Conservation (phyloP, 345 rosid species). For the Aegle marmelos region DNA sequence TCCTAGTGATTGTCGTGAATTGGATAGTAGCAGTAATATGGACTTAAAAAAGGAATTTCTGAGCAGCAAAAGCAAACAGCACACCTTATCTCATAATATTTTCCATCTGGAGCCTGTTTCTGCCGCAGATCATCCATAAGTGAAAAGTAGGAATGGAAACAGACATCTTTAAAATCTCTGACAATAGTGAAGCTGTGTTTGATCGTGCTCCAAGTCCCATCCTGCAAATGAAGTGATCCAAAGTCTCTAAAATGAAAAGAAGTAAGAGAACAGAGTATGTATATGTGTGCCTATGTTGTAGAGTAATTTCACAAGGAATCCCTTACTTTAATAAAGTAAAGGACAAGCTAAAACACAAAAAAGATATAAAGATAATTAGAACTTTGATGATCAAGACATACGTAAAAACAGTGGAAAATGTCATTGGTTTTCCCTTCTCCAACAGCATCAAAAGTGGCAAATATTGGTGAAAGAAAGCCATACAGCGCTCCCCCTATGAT, state of each 20-base stretch:
- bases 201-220: conserved; percentile 81
- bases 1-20: background rate
- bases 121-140: conserved; percentile 66
- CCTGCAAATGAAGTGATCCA: conserved; percentile 40
- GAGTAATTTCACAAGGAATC: no score
- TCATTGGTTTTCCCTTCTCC: conserved; percentile 78
- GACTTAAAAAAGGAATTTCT: background rate
- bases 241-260: conserved; percentile 8
- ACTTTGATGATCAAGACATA: conserved; percentile 30
- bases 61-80: background rate
- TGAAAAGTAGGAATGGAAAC: conserved; percentile 71
- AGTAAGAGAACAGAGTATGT: background rate
- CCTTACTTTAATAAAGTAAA: no score
- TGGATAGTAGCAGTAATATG: background rate
- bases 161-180: conserved; percentile 70
- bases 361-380: background rate
- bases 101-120: conserved; percentile 42
- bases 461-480: conserved; percentile 83
- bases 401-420: conserved; percentile 71
- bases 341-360: background rate
- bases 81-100: conserved; percentile 86
- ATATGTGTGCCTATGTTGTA: no score
- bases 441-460: conserved; percentile 90
- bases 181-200: conserved; percentile 60
- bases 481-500: conserved; percentile 59